Evolutionary conservation across 2,329 filamentous ascomycete genomes (phyloP).

Genomic region (Madurella fahalii): DNA sequence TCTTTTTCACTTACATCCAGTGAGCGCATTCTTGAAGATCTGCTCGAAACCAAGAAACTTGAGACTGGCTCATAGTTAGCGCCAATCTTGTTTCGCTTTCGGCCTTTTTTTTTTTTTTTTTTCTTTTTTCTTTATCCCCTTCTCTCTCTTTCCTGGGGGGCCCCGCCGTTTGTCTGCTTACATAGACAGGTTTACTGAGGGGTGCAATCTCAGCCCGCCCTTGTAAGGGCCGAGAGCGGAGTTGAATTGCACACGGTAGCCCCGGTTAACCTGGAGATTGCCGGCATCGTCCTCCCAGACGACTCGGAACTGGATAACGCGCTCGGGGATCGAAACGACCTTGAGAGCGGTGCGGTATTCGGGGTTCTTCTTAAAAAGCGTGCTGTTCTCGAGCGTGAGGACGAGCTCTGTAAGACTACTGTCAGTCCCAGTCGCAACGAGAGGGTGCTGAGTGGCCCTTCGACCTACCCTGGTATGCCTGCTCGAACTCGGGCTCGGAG

Average conservation of each 20-base stretch:
- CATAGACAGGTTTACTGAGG: slow-evolving; percentile 73
- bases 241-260: slow-evolving; percentile 98
- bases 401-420: slow-evolving; percentile 67
- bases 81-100: no score
- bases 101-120: neutral
- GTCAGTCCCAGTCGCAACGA: slow-evolving; percentile 10
- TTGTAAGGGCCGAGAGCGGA: slow-evolving; percentile 96
- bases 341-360: slow-evolving; percentile 90
- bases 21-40: slow-evolving; percentile 99
- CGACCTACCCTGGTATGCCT: slow-evolving; percentile 85
- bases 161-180: slow-evolving; percentile 28
- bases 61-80: slow-evolving; percentile 43
- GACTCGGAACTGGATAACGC: slow-evolving; percentile 94
- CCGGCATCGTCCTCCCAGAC: slow-evolving; percentile 95
- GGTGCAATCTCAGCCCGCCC: slow-evolving; percentile 93
- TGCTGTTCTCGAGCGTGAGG: slow-evolving; percentile 89
- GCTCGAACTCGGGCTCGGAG: slow-evolving; percentile 93
- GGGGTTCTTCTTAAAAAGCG: slow-evolving; percentile 88
- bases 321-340: slow-evolving; percentile 87
- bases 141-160: neutral
- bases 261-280: slow-evolving; percentile 85
- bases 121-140: slow-evolving; percentile 17
- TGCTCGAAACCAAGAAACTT: slow-evolving; percentile 99
- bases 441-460: neutral
- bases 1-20: slow-evolving; percentile 65